phyloP scores from a whole-genome alignment of 352 stramenopile species.

The Phytophthora nicotianae region DNA sequence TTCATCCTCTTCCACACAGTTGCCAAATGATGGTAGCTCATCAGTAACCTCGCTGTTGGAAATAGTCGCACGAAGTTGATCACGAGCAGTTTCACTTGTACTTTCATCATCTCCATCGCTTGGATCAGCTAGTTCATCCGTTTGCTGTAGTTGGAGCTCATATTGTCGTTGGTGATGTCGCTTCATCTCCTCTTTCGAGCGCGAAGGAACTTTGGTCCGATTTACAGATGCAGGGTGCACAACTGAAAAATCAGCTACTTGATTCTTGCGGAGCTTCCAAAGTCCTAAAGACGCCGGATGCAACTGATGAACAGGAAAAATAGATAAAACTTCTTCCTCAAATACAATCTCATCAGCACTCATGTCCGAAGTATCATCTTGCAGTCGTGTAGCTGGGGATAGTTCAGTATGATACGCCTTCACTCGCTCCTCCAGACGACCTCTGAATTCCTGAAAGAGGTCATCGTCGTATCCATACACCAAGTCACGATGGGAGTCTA shows the following conservation, averaged over 20 bases:
- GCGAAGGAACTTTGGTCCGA: slow-evolving; percentile 29
- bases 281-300: slow-evolving; percentile 68
- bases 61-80: slow-evolving; percentile 22
- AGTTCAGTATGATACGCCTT: slow-evolving; percentile 22
- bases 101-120: slow-evolving; percentile 34
- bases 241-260: slow-evolving; percentile 41
- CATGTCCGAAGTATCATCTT: slow-evolving; percentile 21
- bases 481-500: slow-evolving; percentile 56
- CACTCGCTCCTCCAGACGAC: slow-evolving; percentile 43
- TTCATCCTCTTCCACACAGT: slow-evolving; percentile 77
- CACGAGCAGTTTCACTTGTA: slow-evolving; percentile 12
- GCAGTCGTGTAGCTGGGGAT: slow-evolving; percentile 22
- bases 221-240: slow-evolving; percentile 54
- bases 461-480: slow-evolving; percentile 84
- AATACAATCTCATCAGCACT: slow-evolving; percentile 29
- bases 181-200: slow-evolving; percentile 53
- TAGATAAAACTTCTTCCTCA: slow-evolving; percentile 44
- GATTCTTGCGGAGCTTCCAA: slow-evolving; percentile 68
- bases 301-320: slow-evolving; percentile 37
- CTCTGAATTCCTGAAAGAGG: slow-evolving; percentile 59
- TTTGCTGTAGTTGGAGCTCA: slow-evolving; percentile 35
- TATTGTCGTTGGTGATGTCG: slow-evolving; percentile 35
- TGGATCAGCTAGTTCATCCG: slow-evolving; percentile 27
- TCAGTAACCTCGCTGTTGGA: slow-evolving; percentile 33
- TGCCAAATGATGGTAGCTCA: slow-evolving; percentile 50